These are phyloP conservation scores for Mesotaenium endlicherianum DNA, from an alignment of 139 green algal genomes.

Conservation along the genomic window DNA sequence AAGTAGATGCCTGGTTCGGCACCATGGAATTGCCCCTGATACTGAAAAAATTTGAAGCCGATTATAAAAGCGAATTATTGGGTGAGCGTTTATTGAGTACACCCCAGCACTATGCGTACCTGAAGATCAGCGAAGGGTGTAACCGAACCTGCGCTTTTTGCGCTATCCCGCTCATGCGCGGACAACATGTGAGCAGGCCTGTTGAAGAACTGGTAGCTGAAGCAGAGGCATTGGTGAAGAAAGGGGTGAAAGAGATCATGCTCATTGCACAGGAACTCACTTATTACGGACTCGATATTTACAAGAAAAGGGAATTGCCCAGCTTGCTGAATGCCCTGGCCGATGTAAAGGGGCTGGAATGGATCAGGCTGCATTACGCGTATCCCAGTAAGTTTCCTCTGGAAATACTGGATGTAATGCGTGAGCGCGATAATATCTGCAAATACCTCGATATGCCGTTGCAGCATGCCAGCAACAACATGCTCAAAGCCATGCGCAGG, in stretches of 20 bases:
- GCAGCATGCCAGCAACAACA: constrained; percentile 86
- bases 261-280: constrained; percentile 86
- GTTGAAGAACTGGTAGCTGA: constrained; percentile 73
- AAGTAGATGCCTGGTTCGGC: no score
- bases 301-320: constrained; percentile 50
- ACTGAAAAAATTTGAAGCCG: no score
- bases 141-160: constrained; percentile 91
- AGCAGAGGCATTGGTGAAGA: constrained; percentile 54
- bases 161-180: constrained; percentile 82
- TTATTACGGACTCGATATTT: neutral
- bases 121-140: constrained; percentile 88
- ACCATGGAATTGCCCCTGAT: no score
- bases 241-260: constrained; percentile 78
- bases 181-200: constrained; percentile 84
- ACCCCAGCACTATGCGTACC: constrained; percentile 78
- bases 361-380: constrained; percentile 84
- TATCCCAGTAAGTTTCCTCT: constrained; percentile 81
- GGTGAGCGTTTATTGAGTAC: no score
- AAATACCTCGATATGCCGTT: constrained; percentile 95
- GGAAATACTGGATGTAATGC: constrained; percentile 83
- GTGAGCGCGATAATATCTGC: constrained; percentile 68
- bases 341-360: constrained; percentile 70
- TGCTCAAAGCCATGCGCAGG: constrained; percentile 83
- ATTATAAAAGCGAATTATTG: no score
- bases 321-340: constrained; percentile 74